Base-by-base conservation (phyloP, 352 stramenopile species). In the Thalassiosira sp. region DNA sequence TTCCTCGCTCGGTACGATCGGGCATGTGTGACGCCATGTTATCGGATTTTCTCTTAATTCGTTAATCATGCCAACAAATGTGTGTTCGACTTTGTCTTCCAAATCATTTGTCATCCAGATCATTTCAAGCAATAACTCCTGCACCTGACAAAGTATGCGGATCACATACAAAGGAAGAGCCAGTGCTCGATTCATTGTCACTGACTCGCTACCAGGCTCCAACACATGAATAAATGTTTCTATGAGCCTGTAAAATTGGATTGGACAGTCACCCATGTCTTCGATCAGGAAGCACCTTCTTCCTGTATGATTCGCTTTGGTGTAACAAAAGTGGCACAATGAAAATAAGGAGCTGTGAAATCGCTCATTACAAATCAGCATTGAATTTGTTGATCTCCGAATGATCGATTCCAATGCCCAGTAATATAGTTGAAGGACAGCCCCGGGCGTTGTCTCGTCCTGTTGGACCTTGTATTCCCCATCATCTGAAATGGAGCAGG, bases 311-410 rank as follows among this genome's bases (percentile, higher is more conserved):
- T 24, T 58, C 0, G 67, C 81, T 35, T 85, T 82, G 3, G 68
- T 16, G 8, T 79, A 37, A 42, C 62, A 84, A 24, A 75, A 67
- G 53, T 76, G 60, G 31, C 73, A 86, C 18, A 82, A 72, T 15
- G 78, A 67, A 56, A 86, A 72, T 10, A 88, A 49, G 13, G 73
- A 74, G 52, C 57, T 62, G 64, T 88, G 81, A 70, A 88, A 79
- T 56, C 61, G 51, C 6, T 42, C 15, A 59, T 66, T 80, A 15
- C 69, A 45, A 43, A 82, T 27, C 20, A 86, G 16, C 31, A 22
- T 59, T 27, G 37, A 43, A 40, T 64, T 42, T 69, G 46, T 16
- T 56, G 46, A 42, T 59, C 22, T 68, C 27, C 68, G 43, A 28
- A 88, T 46, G 37, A 88, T 84, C 6, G 42, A 48, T 56, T 86